Evolutionary conservation across 257 asterid genomes (phyloP), one percentile per base, ranked within the genome.

Genomic region (Nicotiana tomentosiformis): DNA sequence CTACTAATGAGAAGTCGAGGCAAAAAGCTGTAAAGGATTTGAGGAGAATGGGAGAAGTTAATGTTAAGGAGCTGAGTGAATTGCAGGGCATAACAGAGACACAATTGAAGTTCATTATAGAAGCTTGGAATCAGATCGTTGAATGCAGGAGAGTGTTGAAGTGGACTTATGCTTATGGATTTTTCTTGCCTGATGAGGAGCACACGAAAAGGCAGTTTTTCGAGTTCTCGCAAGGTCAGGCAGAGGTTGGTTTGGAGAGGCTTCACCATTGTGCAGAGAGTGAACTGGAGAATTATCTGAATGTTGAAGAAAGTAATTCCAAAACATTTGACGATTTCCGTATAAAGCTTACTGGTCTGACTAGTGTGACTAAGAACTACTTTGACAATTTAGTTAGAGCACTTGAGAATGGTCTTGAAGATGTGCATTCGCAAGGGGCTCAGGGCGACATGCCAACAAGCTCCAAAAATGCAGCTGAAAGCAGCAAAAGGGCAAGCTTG

Each of bases 161-260:
- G 53, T 80, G 83, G 83, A 80, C 83, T 65, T 80, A 80, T 62
- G 77, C 83, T 80, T 80, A 80, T 80, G 83, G 77, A 46, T 80
- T 64, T 80, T 80, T 65, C 77, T 80, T 80, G 77, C 77, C 77
- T 12, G 83, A 80, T 32, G 77, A 39, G 65, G 83, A 80, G 62
- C 65, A 65, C 43, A 80, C 65, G 2, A 80, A 80, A 65, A 65
- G 77, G 14, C 77, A 65, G 14, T 80, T 80, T 37, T 80, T 80
- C 49, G 83, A 80, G 83, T 80, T 64, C 43, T 62, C 66, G 64
- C 77, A 65, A 55, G 83, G 83, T 18, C 65, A 80, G 77, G 77
- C 77, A 16, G 77, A 80, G n/a, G 83, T 39, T 51, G 77, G 83
- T 62, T 43, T 80, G 62, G 83, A 80, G 65, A 80, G 83, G 77